Percentiles rank a stretch among this genome's conserved stretches.
Conservation (phyloP, 345 rosid genomes). For the Pistacia atlantica region DNA sequence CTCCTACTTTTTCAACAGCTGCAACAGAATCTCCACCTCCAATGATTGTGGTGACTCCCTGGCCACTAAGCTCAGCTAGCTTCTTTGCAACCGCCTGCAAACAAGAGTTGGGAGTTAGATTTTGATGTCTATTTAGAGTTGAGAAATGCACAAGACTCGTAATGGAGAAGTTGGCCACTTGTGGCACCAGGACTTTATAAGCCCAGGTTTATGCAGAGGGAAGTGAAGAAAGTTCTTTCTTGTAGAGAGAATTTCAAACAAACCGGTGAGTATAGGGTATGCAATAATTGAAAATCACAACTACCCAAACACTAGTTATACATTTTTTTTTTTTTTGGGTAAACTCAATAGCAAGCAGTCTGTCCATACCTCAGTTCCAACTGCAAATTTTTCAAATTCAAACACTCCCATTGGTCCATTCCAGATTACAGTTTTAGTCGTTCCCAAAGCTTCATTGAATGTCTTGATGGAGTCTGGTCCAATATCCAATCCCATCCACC, state of each 20-base stretch:
- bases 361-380: constrained; percentile 72
- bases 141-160: not conserved
- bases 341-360: constrained; percentile 11
- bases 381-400: constrained; percentile 84
- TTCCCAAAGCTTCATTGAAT: constrained; percentile 71
- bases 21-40: constrained; percentile 95
- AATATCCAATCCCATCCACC: constrained; percentile 96
- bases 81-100: constrained; percentile 86
- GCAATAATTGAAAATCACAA: too few relatives aligned
- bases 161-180: not conserved
- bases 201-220: not conserved
- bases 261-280: too few relatives aligned
- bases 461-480: constrained; percentile 82
- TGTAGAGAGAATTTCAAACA: not conserved
- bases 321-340: not conserved
- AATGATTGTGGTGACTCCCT: constrained; percentile 81
- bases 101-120: not conserved
- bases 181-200: not conserved
- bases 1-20: constrained; percentile 79
- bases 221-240: not conserved
- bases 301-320: too few relatives aligned
- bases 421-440: constrained; percentile 93
- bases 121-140: not conserved
- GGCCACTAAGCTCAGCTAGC: constrained; percentile 81
- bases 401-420: constrained; percentile 99